Evolutionary conservation across 306 rosid species (phyloP).

Genomic region (Betula pendula): DNA sequence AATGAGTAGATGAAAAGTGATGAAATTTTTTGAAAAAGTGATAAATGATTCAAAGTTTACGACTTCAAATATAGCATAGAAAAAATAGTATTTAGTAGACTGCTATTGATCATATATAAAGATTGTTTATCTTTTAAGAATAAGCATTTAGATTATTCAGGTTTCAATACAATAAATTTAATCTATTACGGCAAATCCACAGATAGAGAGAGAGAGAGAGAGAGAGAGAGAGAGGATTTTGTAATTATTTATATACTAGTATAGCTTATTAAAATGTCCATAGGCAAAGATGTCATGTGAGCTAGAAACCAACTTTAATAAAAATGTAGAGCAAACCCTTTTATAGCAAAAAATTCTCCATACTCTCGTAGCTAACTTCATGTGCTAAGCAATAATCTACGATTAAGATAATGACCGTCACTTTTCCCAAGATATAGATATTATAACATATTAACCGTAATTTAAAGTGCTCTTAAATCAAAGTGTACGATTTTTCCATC

Average conservation of each 20-base stretch:
- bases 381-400: constrained; percentile 28
- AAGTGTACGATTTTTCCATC: constrained; percentile 34
- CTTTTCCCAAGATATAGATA: constrained; percentile 8
- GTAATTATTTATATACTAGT: neutral
- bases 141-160: too few relatives aligned
- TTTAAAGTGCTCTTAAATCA: neutral
- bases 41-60: too few relatives aligned
- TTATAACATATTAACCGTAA: neutral
- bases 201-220: neutral
- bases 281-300: constrained; percentile 22
- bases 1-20: too few relatives aligned
- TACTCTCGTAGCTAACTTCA: constrained; percentile 10
- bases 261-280: neutral
- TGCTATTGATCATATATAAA: too few relatives aligned
- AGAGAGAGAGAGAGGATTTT: neutral
- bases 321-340: neutral
- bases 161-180: neutral
- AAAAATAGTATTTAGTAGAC: too few relatives aligned
- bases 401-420: constrained; percentile 19
- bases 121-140: too few relatives aligned
- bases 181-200: neutral
- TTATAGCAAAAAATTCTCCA: neutral
- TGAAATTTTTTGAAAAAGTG: too few relatives aligned
- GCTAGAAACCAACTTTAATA: neutral
- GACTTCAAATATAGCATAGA: neutral